Evolutionary conservation across 805 yeast species (phyloP).

Genomic region (Saccharomycopsis schoenii): DNA sequence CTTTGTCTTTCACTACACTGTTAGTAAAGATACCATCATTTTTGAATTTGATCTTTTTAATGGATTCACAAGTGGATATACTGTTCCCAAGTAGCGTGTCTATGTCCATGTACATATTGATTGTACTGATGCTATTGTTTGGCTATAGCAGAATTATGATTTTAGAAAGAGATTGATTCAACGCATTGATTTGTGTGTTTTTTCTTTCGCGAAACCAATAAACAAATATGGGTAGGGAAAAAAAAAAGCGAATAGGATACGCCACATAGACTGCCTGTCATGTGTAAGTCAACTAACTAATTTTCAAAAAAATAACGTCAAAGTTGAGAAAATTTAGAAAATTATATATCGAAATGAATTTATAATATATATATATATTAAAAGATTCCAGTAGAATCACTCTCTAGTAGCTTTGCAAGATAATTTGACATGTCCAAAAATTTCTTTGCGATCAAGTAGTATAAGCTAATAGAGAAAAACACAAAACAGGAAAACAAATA

Average conservation of each 20-base stretch:
- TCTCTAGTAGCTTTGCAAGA: not conserved
- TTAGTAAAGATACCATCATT: slow-evolving; percentile 14
- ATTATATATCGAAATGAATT: not conserved
- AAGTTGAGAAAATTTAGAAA: not conserved
- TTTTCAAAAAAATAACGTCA: not conserved
- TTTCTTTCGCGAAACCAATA: not conserved
- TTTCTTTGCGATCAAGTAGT: not conserved
- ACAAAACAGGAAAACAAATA: not conserved
- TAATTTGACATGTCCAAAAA: not conserved
- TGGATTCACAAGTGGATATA: not conserved
- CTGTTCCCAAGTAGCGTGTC: not conserved
- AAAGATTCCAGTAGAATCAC: not conserved
- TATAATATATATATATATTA: not conserved
- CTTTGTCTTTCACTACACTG: slow-evolving; percentile 12
- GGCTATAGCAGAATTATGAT: too few species aligned
- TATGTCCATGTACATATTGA: not conserved
- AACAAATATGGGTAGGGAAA: too few species aligned
- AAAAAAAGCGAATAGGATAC: not conserved
- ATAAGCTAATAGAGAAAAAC: not conserved
- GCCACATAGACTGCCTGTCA: too few species aligned
- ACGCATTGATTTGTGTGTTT: not conserved
- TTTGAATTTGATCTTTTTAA: slow-evolving; percentile 8
- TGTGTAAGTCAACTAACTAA: not conserved
- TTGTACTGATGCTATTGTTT: too few species aligned
- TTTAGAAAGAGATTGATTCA: not conserved